A percentile compares a stretch with the other conserved stretches of the same genome.
phyloP scores from a whole-genome alignment of 2,329 filamentous ascomycete genomes.

The Paraconiothyrium brasiliense region DNA sequence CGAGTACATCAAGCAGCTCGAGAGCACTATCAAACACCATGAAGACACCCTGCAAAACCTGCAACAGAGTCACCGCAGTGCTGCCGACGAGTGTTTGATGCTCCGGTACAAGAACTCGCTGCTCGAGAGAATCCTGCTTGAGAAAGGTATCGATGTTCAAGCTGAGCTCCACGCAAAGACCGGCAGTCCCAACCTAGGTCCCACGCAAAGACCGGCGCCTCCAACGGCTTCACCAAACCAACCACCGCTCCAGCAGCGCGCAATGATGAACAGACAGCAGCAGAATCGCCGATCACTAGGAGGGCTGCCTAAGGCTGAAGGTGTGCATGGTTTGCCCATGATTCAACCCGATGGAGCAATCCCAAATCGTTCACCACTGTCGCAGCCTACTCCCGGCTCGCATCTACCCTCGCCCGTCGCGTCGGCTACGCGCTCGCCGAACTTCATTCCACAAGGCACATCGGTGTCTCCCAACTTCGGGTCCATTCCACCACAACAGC shows the following conservation, averaged over 20 bases:
- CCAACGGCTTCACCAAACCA: conserved; percentile 60
- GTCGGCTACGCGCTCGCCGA: conserved; percentile 66
- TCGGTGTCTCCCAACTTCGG: conserved; percentile 70
- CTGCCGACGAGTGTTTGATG: conserved; percentile 97
- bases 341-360: conserved; percentile 52
- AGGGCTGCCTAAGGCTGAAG: conserved; percentile 77
- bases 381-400: conserved; percentile 82
- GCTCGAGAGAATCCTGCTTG: conserved; percentile 91
- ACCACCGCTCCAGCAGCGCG: conserved; percentile 79
- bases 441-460: conserved; percentile 66
- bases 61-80: conserved; percentile 91
- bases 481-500: conserved; percentile 60
- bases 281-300: conserved; percentile 72
- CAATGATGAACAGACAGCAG: conserved; percentile 82
- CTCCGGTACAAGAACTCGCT: conserved; percentile 98
- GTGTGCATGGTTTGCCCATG: conserved; percentile 51
- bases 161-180: conserved; percentile 93
- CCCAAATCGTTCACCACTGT: conserved; percentile 72
- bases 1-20: conserved; percentile 99
- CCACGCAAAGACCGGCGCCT: conserved; percentile 66
- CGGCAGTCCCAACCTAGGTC: conserved; percentile 81
- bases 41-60: conserved; percentile 92
- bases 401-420: conserved; percentile 75
- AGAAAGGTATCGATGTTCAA: conserved; percentile 98
- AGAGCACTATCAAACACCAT: conserved; percentile 96